Conservation (phyloP, 208 protist genomes). For the Zelonia costaricensis region DNA sequence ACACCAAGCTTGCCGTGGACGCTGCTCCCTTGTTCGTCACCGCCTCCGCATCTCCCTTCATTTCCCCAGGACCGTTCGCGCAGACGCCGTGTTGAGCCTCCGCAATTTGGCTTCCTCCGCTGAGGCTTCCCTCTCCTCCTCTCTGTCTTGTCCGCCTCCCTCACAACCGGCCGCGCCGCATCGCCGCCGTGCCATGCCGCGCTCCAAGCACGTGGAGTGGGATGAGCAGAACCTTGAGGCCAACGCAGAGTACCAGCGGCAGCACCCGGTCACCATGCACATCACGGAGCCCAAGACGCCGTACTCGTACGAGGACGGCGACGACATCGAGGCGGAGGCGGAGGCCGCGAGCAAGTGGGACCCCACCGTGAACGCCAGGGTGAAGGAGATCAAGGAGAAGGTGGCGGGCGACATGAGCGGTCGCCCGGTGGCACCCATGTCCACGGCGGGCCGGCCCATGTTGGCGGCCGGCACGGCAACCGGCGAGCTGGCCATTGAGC, state of each 20-base stretch:
- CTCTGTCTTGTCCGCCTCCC: background rate
- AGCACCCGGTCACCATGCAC: slow-evolving; percentile 84
- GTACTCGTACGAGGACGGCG: slow-evolving; percentile 49
- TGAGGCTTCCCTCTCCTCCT: background rate
- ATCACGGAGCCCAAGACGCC: slow-evolving; percentile 91
- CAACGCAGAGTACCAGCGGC: slow-evolving; percentile 82
- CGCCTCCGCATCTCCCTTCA: too few relatives aligned
- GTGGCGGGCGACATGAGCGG: slow-evolving; percentile 27
- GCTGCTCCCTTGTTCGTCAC: too few relatives aligned
- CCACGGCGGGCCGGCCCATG: slow-evolving; percentile 64
- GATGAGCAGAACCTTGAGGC: slow-evolving; percentile 82
- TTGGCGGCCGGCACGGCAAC: slow-evolving; percentile 46
- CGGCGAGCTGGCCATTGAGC: slow-evolving; percentile 55
- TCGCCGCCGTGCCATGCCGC: slow-evolving; percentile 20
- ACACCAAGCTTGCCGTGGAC: too few relatives aligned
- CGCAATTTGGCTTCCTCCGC: too few relatives aligned
- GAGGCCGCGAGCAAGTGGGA: slow-evolving; percentile 57
- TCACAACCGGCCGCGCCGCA: background rate
- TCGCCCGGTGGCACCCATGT: slow-evolving; percentile 47
- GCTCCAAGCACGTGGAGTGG: slow-evolving; percentile 58
- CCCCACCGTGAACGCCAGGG: slow-evolving; percentile 63
- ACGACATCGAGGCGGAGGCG: slow-evolving; percentile 31
- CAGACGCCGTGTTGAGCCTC: too few relatives aligned
- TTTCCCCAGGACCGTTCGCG: too few relatives aligned
- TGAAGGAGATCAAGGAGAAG: slow-evolving; percentile 60